A percentile compares a stretch with the other conserved stretches of the same genome.
Conservation (phyloP, 805 yeast species). For the Yamadazyma paraphyllophila region DNA sequence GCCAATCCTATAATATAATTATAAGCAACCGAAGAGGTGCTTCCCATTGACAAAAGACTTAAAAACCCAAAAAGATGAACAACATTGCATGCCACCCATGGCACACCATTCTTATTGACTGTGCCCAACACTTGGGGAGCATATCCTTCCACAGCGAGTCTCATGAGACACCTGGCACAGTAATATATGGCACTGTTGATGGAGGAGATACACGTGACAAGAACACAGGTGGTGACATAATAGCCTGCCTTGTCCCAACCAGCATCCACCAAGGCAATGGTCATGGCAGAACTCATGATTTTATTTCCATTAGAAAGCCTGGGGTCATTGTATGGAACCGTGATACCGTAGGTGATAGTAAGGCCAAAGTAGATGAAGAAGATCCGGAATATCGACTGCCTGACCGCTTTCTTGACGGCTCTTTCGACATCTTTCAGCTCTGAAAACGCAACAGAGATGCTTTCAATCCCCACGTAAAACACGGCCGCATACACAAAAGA, state of each 20-base stretch:
- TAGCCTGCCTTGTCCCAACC: slow-evolving; percentile 35
- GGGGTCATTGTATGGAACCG: slow-evolving; percentile 33
- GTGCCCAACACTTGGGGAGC: slow-evolving; percentile 36
- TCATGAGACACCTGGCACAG: slow-evolving; percentile 31
- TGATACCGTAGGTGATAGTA: slow-evolving; percentile 28
- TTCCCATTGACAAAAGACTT: slow-evolving; percentile 17
- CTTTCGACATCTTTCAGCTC: slow-evolving; percentile 34
- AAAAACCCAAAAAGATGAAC: slow-evolving; percentile 19
- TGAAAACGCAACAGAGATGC: slow-evolving; percentile 24
- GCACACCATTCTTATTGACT: slow-evolving; percentile 33
- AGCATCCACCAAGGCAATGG: slow-evolving; percentile 34
- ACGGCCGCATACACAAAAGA: slow-evolving; percentile 48
- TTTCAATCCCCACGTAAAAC: slow-evolving; percentile 32
- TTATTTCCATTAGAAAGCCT: slow-evolving; percentile 16
- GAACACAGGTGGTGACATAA: slow-evolving; percentile 37
- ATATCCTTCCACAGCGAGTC: slow-evolving; percentile 35
- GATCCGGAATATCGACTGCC: slow-evolving; percentile 30
- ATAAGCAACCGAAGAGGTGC: slow-evolving; percentile 18
- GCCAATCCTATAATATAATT: slow-evolving; percentile 19
- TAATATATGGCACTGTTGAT: slow-evolving; percentile 31
- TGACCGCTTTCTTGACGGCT: slow-evolving; percentile 27
- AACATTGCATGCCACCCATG: slow-evolving; percentile 23
- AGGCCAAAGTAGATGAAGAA: slow-evolving; percentile 28
- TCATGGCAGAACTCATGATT: slow-evolving; percentile 36
- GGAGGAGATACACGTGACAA: slow-evolving; percentile 41